Evolutionary conservation across 2,329 filamentous ascomycete genomes (phyloP).

Genomic region (Penicillium freii): DNA sequence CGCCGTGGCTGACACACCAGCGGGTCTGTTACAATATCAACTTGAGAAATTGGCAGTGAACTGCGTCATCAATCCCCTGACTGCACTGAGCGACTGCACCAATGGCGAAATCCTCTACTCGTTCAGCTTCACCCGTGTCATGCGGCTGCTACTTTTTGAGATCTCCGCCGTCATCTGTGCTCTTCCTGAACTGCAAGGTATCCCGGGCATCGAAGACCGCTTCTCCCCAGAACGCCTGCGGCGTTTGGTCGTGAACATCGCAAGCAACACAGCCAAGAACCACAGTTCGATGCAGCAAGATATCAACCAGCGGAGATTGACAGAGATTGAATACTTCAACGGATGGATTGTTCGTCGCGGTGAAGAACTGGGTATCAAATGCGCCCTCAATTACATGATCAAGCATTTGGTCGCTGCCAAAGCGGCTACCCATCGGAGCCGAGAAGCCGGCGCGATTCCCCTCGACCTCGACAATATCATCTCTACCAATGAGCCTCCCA

Average conservation of each 20-base stretch:
- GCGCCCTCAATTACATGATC: conserved; percentile 70
- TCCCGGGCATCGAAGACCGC: conserved; percentile 59
- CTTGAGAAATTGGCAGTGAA: conserved; percentile 75
- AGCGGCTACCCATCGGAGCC: conserved; percentile 45
- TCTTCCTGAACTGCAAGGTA: conserved; percentile 69
- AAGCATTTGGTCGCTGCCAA: conserved; percentile 72
- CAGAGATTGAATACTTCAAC: conserved; percentile 82
- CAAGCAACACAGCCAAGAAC: conserved; percentile 55
- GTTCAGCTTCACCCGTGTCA: conserved; percentile 61
- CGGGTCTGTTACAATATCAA: conserved; percentile 68
- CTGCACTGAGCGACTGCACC: conserved; percentile 71
- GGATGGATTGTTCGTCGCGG: conserved; percentile 80
- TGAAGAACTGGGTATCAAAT: conserved; percentile 67
- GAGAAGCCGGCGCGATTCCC: conserved; percentile 35
- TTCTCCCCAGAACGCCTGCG: conserved; percentile 63
- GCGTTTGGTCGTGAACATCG: conserved; percentile 56
- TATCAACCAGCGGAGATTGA: conserved; percentile 59
- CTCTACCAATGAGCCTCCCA: conserved; percentile 5
- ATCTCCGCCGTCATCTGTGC: conserved; percentile 67
- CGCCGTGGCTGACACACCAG: conserved; percentile 57
- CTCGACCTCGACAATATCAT: conserved; percentile 21
- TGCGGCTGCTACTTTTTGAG: conserved; percentile 71
- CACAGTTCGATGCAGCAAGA: conserved; percentile 67
- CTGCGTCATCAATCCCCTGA: conserved; percentile 76
- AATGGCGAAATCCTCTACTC: conserved; percentile 72